Evolutionary conservation across 768 basidiomycete genomes (phyloP), one percentile per base, ranked within the genome.

Genomic region (Boletus subcaerulescens): DNA sequence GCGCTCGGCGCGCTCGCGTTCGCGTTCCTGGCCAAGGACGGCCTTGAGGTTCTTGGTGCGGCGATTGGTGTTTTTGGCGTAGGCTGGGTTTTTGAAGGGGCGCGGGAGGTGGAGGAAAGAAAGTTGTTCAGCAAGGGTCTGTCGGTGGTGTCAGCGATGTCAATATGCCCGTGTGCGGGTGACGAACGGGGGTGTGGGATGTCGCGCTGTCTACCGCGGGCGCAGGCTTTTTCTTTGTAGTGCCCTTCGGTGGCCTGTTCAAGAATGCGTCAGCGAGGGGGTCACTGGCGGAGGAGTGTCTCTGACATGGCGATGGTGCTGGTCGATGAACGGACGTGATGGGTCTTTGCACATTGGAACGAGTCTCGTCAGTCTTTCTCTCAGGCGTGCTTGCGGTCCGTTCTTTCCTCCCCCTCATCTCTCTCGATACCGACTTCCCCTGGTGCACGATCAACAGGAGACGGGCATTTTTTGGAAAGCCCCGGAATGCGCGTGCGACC

Each of bases 11-110:
- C 82, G 76, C 58, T 91, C 89, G 1, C 86, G 78, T 60, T 93
- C 91, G 6, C 88, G 80, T 65, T 93, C 91, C 59, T 89, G 87
- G 1, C 80, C 79, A 20, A 93, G 75, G 2, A 93, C 85, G 3
- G 83, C 77, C 71, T 93, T 93, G 63, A 91, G 66, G 60, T 91
- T 90, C 75, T 89, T 91, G 20, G 87, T 82, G 20, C 90, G 78
- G 9, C 89, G 77, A 55, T 83, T 88, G 8, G 78, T 64, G 61
- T 90, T 89, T 71, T 86, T 90, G 8, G 75, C 76, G 62, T 90
- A 89, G 26, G 76, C 68, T 1, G 82, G 77, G 60, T 86, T 90
- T 71, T 93, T 93, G 76, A 93, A 93, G 0, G 89, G 87, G 1
- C 87, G 79, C 0, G 87, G 84, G 26, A 70, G 70, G 53, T 89